Evolutionary conservation across 73 alveolate genomes (phyloP).

Genomic region (Uronychia setigera): DNA sequence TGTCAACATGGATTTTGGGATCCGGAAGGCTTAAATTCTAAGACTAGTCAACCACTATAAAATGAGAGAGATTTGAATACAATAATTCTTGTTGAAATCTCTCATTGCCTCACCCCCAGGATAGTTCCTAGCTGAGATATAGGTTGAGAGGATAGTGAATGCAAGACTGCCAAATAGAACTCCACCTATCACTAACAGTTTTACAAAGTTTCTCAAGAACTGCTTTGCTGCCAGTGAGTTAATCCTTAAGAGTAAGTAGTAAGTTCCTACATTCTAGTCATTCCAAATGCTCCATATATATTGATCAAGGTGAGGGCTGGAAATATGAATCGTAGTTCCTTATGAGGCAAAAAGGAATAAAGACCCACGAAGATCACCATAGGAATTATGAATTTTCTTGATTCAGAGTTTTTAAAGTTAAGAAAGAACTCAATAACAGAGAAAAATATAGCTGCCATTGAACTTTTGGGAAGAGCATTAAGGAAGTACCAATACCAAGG

Average conservation of each 20-base stretch:
- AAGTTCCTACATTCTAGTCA: constrained; percentile 35
- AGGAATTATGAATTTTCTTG: constrained; percentile 10
- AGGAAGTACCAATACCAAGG: constrained; percentile 67
- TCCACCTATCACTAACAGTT: background rate
- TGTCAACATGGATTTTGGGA: constrained; percentile 34
- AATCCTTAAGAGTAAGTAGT: background rate
- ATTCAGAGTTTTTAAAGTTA: too few species aligned
- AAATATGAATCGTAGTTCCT: constrained; percentile 81
- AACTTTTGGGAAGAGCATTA: constrained; percentile 73
- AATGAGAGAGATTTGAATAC: background rate
- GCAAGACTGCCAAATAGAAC: background rate
- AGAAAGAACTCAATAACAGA: constrained; percentile 27
- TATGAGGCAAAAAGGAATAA: constrained; percentile 76
- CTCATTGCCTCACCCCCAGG: constrained; percentile 79
- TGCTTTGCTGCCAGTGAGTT: background rate
- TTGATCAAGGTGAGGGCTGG: constrained; percentile 72
- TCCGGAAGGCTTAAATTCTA: constrained; percentile 3
- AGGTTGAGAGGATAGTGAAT: constrained; percentile 32
- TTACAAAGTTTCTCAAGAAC: background rate
- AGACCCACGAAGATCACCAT: constrained; percentile 61
- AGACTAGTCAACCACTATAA: background rate
- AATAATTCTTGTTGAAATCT: constrained; percentile 34
- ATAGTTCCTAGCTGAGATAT: constrained; percentile 58
- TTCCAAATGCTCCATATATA: constrained; percentile 66
- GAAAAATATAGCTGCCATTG: constrained; percentile 56